These are phyloP conservation scores for Rhododendron ferrugineum DNA, from an alignment of 148 eudicot genomes.

Conservation along the genomic window DNA sequence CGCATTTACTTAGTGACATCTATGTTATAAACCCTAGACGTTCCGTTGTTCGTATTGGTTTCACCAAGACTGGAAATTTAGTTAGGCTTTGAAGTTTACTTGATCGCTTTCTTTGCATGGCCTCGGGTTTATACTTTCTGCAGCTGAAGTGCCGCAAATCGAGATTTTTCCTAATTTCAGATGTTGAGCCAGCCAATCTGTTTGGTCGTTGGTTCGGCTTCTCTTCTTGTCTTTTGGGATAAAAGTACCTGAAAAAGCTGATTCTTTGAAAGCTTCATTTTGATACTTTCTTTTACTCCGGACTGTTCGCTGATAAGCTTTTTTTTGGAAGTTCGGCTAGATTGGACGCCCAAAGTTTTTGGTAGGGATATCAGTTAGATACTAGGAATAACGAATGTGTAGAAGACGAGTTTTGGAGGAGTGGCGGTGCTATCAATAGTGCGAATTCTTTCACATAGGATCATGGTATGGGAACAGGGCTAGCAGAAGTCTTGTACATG, in stretches of 20 bases:
- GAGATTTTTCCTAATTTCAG: neutral
- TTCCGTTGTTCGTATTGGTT: too few species aligned
- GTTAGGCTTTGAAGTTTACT: too few species aligned
- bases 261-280: neutral
- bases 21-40: neutral
- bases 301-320: too few species aligned
- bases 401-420: neutral
- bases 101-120: too few species aligned
- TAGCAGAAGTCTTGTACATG: neutral
- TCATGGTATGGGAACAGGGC: neutral
- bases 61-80: too few species aligned
- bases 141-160: too few species aligned
- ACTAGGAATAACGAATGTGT: neutral
- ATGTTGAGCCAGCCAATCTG: neutral
- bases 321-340: too few species aligned
- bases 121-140: too few species aligned
- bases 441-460: neutral
- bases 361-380: neutral
- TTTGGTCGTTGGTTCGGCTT: neutral
- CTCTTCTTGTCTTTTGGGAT: neutral
- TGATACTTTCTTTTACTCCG: too few species aligned
- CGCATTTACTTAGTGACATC: neutral
- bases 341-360: neutral
- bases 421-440: neutral
- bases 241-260: neutral